A percentile compares a stretch with the other conserved stretches of the same genome.
Evolutionary conservation across 2,329 filamentous ascomycete genomes (phyloP).

Genomic region (Aureobasidium sp.): DNA sequence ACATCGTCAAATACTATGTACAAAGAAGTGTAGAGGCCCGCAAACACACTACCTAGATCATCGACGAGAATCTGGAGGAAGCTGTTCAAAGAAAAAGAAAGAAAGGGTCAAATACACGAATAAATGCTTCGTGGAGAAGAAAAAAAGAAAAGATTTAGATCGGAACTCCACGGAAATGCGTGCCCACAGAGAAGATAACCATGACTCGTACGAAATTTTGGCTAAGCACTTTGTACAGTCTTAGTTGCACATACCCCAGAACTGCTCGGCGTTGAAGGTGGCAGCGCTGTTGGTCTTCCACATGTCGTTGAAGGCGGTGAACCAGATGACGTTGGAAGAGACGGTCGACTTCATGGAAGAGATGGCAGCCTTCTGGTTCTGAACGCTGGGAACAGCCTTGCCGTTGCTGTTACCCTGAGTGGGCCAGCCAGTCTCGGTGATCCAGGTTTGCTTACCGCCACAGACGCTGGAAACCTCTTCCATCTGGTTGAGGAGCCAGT

Average conservation of each 20-base stretch:
- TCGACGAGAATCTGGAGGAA: not conserved
- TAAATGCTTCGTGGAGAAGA: not conserved
- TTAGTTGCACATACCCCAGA: slow-evolving; percentile 49
- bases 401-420: slow-evolving; percentile 57
- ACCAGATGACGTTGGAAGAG: slow-evolving; percentile 54
- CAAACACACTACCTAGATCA: slow-evolving; percentile 3
- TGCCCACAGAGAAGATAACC: slow-evolving; percentile 6
- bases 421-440: slow-evolving; percentile 84
- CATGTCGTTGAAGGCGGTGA: slow-evolving; percentile 68
- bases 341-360: slow-evolving; percentile 55
- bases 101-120: not conserved
- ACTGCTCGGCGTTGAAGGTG: slow-evolving; percentile 65
- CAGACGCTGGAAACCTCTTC: slow-evolving; percentile 40
- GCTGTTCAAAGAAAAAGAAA: not conserved
- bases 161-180: slow-evolving; percentile 9
- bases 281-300: slow-evolving; percentile 61
- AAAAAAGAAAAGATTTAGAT: not conserved
- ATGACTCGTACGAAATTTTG: slow-evolving; percentile 12
- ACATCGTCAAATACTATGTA: slow-evolving; percentile 10
- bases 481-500: slow-evolving; percentile 54
- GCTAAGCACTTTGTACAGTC: slow-evolving; percentile 4
- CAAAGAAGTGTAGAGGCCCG: slow-evolving; percentile 12
- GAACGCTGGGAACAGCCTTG: slow-evolving; percentile 56
- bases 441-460: slow-evolving; percentile 53
- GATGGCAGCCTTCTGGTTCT: slow-evolving; percentile 59